Evolutionary conservation across 1,139 yeast genomes (phyloP), one percentile per base, ranked within the genome.

Genomic region (Debaryomycetaceae sp.): DNA sequence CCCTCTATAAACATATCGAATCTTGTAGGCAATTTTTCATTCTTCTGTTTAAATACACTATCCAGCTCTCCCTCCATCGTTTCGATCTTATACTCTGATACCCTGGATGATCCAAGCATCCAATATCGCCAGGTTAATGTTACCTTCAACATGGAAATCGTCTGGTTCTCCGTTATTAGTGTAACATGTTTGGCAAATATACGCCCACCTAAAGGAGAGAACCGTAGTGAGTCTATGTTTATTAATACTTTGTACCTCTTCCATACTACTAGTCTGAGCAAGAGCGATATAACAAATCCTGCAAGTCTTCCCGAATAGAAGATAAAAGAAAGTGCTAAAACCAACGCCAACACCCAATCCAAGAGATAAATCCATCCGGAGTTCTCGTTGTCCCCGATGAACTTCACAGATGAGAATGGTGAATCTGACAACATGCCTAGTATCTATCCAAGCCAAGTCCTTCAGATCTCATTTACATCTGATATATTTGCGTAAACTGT

Each of bases 71-170:
- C 55, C 42, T 62, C 64, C 13, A 58, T 50, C 4, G 58, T 56
- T 35, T 60, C 53, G 13, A 60, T 54, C 37, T 55, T 58, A 45
- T 66, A 70, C 34, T 72, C 77, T 1, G 83, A 72, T 35, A 70
- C 56, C 53, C 86, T 70, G 4, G 83, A 76, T 17, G 70, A 60
- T 5, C 70, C 68, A 44, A 87, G 57, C 17, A 73, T 68, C 98
- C 98, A 93, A 61, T 89, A 93, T 48, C 95, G 64, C 98, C 98
- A 93, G 0, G 96, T 87, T 31, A 93, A 60, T 51, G 81, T 80
- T 4, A 91, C 83, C 50, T 84, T 83, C 22, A 87, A 74, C 2
- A 87, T 72, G 6, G 89, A 78, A 1, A 87, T 60, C 2, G 96
- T 81, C 50, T 81, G 81, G 63, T 91, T 86, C 40, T 81, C 72